Conservation (phyloP, 1,284 basidiomycete species). For the Ganoderma multipileum region DNA sequence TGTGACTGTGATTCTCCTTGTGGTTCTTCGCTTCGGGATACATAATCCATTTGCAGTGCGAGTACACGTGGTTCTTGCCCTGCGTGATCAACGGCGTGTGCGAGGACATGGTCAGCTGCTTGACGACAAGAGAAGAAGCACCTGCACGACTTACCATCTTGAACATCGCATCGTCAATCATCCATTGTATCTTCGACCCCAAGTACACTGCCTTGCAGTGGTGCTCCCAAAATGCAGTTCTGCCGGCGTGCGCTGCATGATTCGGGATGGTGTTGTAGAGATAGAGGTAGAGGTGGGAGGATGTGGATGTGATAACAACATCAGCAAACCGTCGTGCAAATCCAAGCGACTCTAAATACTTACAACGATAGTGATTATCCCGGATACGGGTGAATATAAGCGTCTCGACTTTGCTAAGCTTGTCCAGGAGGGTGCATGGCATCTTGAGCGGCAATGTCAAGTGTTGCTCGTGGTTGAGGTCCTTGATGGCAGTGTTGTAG, state of each 20-base stretch:
- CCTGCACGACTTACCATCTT: not conserved
- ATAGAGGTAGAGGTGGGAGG: too few relatives aligned
- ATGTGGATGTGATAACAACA: too few relatives aligned
- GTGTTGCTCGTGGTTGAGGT: not conserved
- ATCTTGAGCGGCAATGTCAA: not conserved
- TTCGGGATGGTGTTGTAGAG: too few relatives aligned
- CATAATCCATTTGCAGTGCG: not conserved
- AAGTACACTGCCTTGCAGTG: not conserved
- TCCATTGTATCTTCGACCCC: not conserved
- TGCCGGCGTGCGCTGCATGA: not conserved
- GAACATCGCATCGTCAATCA: not conserved
- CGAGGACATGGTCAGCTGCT: too few relatives aligned
- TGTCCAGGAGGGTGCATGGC: conserved; percentile 6
- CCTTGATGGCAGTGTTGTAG: conserved; percentile 6
- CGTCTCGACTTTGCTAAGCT: conserved; percentile 1
- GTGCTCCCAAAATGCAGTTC: not conserved
- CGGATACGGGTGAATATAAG: not conserved
- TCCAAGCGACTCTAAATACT: too few relatives aligned
- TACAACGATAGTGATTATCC: not conserved
- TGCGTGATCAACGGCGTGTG: too few relatives aligned
- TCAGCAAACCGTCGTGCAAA: too few relatives aligned
- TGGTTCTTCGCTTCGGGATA: not conserved
- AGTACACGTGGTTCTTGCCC: not conserved
- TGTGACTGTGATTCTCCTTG: not conserved
- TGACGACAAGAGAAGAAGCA: too few relatives aligned